These are phyloP conservation scores for Lichenothelia convexa DNA, from an alignment of 495 filamentous ascomycete species.

Conservation along the genomic window DNA sequence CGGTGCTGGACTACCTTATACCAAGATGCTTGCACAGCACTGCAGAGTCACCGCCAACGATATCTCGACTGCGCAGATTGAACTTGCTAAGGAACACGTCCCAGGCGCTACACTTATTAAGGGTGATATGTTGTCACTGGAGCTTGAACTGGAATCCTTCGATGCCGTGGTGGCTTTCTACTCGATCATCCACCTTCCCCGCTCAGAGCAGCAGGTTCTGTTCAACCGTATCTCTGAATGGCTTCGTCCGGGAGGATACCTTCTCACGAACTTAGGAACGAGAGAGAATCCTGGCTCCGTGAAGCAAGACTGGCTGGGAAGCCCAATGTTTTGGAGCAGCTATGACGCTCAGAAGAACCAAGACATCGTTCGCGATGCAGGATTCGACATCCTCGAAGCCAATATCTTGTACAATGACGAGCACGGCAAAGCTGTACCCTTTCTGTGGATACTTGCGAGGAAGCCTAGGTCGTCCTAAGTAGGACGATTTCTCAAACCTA, in stretches of 20 bases:
- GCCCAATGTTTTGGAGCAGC: not conserved
- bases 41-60: slow-evolving; percentile 4
- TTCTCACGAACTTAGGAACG: not conserved
- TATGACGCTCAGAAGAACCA: not conserved
- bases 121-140: slow-evolving; percentile 26
- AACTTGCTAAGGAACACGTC: slow-evolving; percentile 1
- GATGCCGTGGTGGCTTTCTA: slow-evolving; percentile 27
- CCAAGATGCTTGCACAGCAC: slow-evolving; percentile 3
- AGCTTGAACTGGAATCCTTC: slow-evolving; percentile 16
- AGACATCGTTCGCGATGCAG: not conserved
- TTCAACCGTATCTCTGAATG: not conserved
- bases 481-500: too few relatives aligned
- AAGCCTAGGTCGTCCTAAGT: not conserved
- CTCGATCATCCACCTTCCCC: slow-evolving; percentile 28
- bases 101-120: slow-evolving; percentile 8
- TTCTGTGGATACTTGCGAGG: not conserved
- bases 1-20: slow-evolving; percentile 2
- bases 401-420: not conserved
- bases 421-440: not conserved
- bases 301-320: not conserved
- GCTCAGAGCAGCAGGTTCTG: not conserved
- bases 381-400: not conserved
- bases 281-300: not conserved
- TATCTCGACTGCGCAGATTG: slow-evolving; percentile 3
- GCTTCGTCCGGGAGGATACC: not conserved